These are phyloP conservation scores for Rachicladosporium sp. DNA, from an alignment of 2,329 filamentous ascomycete genomes.

Conservation along the genomic window DNA sequence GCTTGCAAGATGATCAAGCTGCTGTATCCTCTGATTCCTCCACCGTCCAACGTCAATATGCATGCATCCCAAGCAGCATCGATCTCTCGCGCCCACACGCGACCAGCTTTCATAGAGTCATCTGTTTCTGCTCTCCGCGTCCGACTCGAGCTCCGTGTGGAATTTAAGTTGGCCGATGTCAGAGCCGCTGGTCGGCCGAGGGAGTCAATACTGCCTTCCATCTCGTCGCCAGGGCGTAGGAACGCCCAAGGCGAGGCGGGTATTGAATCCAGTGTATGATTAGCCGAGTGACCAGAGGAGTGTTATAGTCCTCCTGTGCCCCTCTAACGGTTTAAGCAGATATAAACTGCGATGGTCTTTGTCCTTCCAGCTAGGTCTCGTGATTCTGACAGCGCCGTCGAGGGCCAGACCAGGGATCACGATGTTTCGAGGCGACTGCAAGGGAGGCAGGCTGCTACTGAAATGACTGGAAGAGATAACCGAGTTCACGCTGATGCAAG, in stretches of 20 bases:
- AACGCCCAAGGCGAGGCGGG: conserved; percentile 22
- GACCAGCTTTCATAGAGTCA: conserved; percentile 29
- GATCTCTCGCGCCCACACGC: conserved; percentile 30
- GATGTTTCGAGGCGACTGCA: too few species aligned
- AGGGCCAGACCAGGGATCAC: too few species aligned
- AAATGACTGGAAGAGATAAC: too few species aligned
- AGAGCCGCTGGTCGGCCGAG: conserved; percentile 6
- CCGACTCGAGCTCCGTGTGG: conserved; percentile 13
- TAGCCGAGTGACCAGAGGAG: too few species aligned
- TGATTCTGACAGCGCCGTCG: too few species aligned
- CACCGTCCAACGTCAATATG: conserved; percentile 37
- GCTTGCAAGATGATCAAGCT: conserved; percentile 36
- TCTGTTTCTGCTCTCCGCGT: conserved; percentile 15
- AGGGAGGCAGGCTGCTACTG: too few species aligned
- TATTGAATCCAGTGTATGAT: conserved; percentile 20
- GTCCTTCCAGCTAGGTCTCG: too few species aligned
- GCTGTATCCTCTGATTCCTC: conserved; percentile 40
- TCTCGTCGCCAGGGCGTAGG: conserved; percentile 8
- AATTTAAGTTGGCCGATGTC: conserved; percentile 3
- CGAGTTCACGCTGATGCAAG: too few species aligned
- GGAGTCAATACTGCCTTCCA: conserved; percentile 6
- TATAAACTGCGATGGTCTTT: too few species aligned
- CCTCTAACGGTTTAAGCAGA: too few species aligned
- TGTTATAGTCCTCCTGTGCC: too few species aligned
- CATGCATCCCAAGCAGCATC: conserved; percentile 37